phyloP scores from a whole-genome alignment of 2,329 filamentous ascomycete species.

The Colletotrichum gigasporum region DNA sequence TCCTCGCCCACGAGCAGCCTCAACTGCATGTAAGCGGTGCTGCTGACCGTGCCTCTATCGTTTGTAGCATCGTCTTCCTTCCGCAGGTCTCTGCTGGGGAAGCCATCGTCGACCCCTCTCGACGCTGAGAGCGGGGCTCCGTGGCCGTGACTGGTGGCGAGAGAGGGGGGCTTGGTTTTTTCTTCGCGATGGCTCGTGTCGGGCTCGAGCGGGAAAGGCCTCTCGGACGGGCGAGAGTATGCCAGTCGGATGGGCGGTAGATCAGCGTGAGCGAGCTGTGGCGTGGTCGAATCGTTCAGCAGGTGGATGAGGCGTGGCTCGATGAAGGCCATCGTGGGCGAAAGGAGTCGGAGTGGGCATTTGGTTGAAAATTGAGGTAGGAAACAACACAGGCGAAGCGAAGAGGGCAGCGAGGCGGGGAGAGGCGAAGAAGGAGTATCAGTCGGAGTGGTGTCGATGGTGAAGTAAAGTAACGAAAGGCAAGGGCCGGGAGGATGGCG shows the following conservation, averaged over 20 bases:
- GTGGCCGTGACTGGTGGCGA: slow-evolving; percentile 32
- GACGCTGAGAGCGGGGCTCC: slow-evolving; percentile 15
- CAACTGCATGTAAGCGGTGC: slow-evolving; percentile 39
- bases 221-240: slow-evolving; percentile 53
- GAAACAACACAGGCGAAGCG: slow-evolving; percentile 23
- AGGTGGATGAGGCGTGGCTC: slow-evolving; percentile 74
- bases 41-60: slow-evolving; percentile 13
- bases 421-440: slow-evolving; percentile 7
- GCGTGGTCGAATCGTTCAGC: slow-evolving; percentile 65
- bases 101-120: slow-evolving; percentile 25
- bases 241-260: slow-evolving; percentile 61
- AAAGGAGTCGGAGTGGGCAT: slow-evolving; percentile 44
- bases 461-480: neutral
- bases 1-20: slow-evolving; percentile 51
- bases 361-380: slow-evolving; percentile 37
- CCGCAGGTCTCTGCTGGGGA: slow-evolving; percentile 8
- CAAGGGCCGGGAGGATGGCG: neutral
- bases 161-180: slow-evolving; percentile 34
- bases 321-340: slow-evolving; percentile 69
- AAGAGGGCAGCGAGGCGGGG: slow-evolving; percentile 25
- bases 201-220: slow-evolving; percentile 62
- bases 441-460: neutral
- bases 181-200: slow-evolving; percentile 55
- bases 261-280: slow-evolving; percentile 58
- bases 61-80: slow-evolving; percentile 18